These are phyloP conservation scores for Trichoderma reesei DNA, from an alignment of 495 filamentous ascomycete species.

Conservation along the genomic window DNA sequence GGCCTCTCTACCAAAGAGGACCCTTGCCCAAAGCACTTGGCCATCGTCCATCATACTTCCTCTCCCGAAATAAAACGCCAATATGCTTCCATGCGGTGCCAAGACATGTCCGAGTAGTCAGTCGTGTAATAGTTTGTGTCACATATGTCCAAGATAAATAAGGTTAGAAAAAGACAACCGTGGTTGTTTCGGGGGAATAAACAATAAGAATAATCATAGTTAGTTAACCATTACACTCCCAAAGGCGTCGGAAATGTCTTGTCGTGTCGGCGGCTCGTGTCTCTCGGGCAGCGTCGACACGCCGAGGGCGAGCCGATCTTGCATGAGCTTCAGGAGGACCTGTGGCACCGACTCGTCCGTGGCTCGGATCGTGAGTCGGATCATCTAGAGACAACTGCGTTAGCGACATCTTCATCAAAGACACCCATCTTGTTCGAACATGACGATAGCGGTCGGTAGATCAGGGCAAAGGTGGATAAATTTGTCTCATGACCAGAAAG, in stretches of 20 bases:
- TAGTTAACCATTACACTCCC: slow-evolving; percentile 40
- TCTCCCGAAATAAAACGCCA: slow-evolving; percentile 6
- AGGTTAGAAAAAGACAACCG: slow-evolving; percentile 3
- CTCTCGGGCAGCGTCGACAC: slow-evolving; percentile 32
- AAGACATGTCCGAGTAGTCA: slow-evolving; percentile 7
- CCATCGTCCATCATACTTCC: not conserved
- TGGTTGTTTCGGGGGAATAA: too few relatives aligned
- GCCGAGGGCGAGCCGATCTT: slow-evolving; percentile 56
- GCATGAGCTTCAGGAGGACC: slow-evolving; percentile 73
- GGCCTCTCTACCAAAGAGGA: too few relatives aligned
- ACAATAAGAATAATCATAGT: slow-evolving; percentile 5
- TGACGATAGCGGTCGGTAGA: slow-evolving; percentile 9
- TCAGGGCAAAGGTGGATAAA: slow-evolving; percentile 5
- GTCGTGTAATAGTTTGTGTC: slow-evolving; percentile 1
- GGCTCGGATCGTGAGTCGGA: slow-evolving; percentile 85
- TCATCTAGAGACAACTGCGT: slow-evolving; percentile 50
- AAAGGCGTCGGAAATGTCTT: slow-evolving; percentile 39
- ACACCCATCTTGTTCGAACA: too few relatives aligned
- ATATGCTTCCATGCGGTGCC: slow-evolving; percentile 10
- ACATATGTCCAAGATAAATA: not conserved
- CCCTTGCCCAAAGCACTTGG: not conserved
- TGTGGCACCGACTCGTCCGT: slow-evolving; percentile 85
- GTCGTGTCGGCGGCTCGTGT: slow-evolving; percentile 24
- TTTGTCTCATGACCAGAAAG: slow-evolving; percentile 5
- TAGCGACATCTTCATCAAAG: not conserved